phyloP scores from a whole-genome alignment of 2,329 filamentous ascomycete genomes.

The Cylindrodendrum hubeiense region DNA sequence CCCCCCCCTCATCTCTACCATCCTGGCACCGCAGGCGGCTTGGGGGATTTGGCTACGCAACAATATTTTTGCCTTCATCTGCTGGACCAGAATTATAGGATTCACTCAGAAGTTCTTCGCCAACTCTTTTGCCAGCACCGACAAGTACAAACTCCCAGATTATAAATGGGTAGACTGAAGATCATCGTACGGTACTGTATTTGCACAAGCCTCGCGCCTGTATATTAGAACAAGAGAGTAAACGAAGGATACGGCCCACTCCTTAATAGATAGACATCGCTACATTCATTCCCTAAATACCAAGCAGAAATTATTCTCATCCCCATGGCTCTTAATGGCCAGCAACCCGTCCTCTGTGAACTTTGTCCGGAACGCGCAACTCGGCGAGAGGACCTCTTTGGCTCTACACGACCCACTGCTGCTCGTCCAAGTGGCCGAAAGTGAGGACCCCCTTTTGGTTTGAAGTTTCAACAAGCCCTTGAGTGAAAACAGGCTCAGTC shows the following conservation, averaged over 20 bases:
- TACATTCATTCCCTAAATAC: no score
- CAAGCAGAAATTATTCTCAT: no score
- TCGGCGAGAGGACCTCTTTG: no score
- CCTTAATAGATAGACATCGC: no score
- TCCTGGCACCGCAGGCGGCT: slow-evolving; percentile 58
- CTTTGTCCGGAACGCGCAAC: no score
- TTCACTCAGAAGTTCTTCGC: slow-evolving; percentile 45
- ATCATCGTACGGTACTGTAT: not conserved
- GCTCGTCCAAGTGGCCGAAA: no score
- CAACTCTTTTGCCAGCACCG: slow-evolving; percentile 29
- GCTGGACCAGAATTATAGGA: slow-evolving; percentile 50
- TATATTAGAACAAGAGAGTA: not conserved
- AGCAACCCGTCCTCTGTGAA: no score
- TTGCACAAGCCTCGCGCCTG: not conserved
- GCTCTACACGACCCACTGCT: no score
- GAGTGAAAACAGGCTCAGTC: no score
- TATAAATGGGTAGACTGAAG: slow-evolving; percentile 47
- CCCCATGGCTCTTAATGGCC: no score
- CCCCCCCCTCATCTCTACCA: slow-evolving; percentile 46
- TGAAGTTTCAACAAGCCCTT: no score
- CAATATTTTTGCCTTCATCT: slow-evolving; percentile 53
- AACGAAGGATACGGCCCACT: not conserved
- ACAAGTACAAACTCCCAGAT: slow-evolving; percentile 51
- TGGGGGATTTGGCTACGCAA: slow-evolving; percentile 61
- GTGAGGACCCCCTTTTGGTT: no score